Percentiles rank a stretch among this genome's conserved stretches.
These are phyloP conservation scores for Suillus variegatus DNA, from an alignment of 768 basidiomycete species.

Conservation along the genomic window DNA sequence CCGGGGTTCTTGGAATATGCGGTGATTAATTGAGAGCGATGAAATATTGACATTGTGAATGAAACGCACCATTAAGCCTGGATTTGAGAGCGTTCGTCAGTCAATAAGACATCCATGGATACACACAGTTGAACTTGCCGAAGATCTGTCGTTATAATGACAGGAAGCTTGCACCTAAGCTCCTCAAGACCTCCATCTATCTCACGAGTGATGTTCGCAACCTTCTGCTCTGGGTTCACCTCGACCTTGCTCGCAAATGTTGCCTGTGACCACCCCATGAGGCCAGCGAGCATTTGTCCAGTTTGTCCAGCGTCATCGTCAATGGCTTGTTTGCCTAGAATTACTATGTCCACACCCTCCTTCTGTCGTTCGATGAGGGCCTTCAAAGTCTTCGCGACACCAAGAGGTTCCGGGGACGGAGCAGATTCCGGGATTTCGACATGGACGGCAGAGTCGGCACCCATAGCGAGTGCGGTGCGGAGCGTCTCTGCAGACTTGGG, in stretches of 20 bases:
- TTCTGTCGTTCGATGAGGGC: constrained; percentile 69
- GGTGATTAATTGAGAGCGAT: background rate
- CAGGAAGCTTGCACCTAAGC: constrained; percentile 74
- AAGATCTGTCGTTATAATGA: constrained; percentile 91
- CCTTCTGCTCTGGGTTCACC: constrained; percentile 61
- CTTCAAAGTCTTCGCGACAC: constrained; percentile 83
- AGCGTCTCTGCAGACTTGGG: constrained; percentile 87
- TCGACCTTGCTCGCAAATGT: constrained; percentile 92
- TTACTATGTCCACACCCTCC: constrained; percentile 77
- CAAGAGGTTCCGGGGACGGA: constrained; percentile 85
- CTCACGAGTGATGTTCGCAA: constrained; percentile 79
- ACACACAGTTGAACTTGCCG: constrained; percentile 52
- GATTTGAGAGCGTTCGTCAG: constrained; percentile 6
- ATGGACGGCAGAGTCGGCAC: constrained; percentile 91
- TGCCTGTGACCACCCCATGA: constrained; percentile 91
- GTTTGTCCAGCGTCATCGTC: constrained; percentile 96
- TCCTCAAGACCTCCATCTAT: constrained; percentile 94
- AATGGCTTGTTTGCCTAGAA: constrained; percentile 97
- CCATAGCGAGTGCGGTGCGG: constrained; percentile 97
- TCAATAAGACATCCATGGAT: background rate
- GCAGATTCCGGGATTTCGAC: constrained; percentile 77
- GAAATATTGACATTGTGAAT: background rate
- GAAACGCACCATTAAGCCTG: constrained; percentile 69
- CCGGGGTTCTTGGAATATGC: constrained; percentile 69
- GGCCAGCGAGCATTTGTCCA: constrained; percentile 95